These are phyloP conservation scores for Tuctoria greenei DNA, from an alignment of 176 grass and related monocot species.

Conservation along the genomic window DNA sequence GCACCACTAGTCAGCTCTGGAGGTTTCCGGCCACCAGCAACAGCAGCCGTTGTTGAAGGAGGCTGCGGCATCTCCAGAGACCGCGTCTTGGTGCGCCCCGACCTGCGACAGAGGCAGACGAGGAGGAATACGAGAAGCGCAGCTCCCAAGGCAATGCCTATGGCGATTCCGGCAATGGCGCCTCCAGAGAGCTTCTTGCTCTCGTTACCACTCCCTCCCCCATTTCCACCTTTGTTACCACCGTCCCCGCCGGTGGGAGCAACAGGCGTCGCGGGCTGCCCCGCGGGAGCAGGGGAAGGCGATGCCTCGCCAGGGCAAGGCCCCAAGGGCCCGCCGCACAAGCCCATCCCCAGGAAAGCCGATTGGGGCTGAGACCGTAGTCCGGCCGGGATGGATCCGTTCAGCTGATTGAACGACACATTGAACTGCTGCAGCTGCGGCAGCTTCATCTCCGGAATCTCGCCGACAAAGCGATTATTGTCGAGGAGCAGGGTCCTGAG, in stretches of 20 bases:
- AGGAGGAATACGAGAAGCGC: slow-evolving; percentile 54
- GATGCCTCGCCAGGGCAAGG: slow-evolving; percentile 51
- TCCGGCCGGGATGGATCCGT: slow-evolving; percentile 54
- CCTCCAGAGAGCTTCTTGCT: slow-evolving; percentile 58
- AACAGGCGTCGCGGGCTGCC: slow-evolving; percentile 10
- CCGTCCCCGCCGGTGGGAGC: neutral
- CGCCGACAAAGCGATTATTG: slow-evolving; percentile 49
- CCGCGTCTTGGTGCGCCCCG: slow-evolving; percentile 39
- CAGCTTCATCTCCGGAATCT: slow-evolving; percentile 45
- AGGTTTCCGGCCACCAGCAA: slow-evolving; percentile 31
- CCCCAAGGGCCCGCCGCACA: slow-evolving; percentile 56
- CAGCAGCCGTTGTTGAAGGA: neutral
- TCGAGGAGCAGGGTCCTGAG: slow-evolving; percentile 52
- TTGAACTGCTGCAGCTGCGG: slow-evolving; percentile 48
- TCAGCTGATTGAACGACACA: slow-evolving; percentile 63
- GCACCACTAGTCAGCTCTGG: slow-evolving; percentile 17
- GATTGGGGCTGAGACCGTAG: slow-evolving; percentile 39
- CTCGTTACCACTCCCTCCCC: neutral
- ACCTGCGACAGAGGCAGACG: slow-evolving; percentile 51
- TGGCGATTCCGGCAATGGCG: slow-evolving; percentile 62
- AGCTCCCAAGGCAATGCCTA: slow-evolving; percentile 40
- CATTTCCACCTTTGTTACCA: neutral
- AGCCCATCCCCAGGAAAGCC: slow-evolving; percentile 44
- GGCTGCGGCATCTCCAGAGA: slow-evolving; percentile 36
- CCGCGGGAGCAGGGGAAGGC: slow-evolving; percentile 45